phyloP scores from a whole-genome alignment of 2,329 filamentous ascomycete genomes.

The Acrocalymma vagum region DNA sequence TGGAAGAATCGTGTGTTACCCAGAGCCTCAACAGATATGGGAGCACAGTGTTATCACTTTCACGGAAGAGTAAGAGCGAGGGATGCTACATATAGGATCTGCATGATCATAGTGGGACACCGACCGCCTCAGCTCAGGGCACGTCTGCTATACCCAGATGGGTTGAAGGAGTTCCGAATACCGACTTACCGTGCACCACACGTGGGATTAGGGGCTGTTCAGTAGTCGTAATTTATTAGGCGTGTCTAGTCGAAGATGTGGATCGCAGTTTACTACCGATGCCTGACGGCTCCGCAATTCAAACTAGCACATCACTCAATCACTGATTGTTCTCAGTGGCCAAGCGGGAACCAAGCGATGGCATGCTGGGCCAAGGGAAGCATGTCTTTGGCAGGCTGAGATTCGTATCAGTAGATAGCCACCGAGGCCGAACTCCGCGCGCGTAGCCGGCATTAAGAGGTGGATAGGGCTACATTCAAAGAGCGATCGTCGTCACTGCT shows the following conservation, averaged over 20 bases:
- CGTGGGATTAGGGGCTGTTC: too few species aligned
- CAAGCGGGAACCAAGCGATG: constrained; percentile 1
- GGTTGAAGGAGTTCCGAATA: constrained; percentile 29
- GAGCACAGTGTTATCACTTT: constrained; percentile 7
- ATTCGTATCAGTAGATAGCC: too few species aligned
- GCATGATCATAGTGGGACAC: constrained; percentile 22
- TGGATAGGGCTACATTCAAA: too few species aligned
- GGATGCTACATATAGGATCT: constrained; percentile 39
- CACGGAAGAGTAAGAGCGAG: constrained; percentile 16
- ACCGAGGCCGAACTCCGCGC: neutral
- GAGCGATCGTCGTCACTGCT: too few species aligned
- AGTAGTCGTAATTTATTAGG: too few species aligned
- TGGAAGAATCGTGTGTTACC: constrained; percentile 13
- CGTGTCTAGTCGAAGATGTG: constrained; percentile 26
- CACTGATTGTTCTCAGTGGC: constrained; percentile 21
- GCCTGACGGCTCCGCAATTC: constrained; percentile 8
- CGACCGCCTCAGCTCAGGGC: constrained; percentile 22
- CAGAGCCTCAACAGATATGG: constrained; percentile 16
- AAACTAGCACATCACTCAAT: constrained; percentile 16
- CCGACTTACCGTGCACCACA: constrained; percentile 28
- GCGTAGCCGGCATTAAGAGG: constrained; percentile 1
- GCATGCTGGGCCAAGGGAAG: constrained; percentile 5
- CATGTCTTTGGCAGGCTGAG: neutral
- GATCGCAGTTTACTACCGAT: constrained; percentile 24
- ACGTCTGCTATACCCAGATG: constrained; percentile 16